Percentiles rank a stretch among this genome's conserved stretches.
phyloP scores from a whole-genome alignment of 768 basidiomycete species.

The Gymnopilus dilepis region DNA sequence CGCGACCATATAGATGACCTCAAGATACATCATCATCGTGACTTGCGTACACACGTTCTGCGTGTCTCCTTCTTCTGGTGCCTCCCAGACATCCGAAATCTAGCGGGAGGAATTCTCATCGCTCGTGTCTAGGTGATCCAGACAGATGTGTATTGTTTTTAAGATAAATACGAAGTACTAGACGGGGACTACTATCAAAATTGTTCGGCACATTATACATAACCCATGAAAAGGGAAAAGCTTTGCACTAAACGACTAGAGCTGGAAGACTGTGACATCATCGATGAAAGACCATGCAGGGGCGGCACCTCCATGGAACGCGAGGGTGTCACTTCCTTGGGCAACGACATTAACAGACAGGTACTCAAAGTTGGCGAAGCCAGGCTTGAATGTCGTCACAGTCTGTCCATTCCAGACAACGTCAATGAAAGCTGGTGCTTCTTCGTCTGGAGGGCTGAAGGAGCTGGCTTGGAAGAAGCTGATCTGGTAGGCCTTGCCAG shows the following conservation, averaged over 20 bases:
- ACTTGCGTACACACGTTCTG: too few species aligned
- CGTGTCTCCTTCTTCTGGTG: too few species aligned
- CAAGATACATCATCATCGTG: too few species aligned
- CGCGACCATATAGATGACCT: too few species aligned
- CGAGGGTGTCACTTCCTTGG: constrained; percentile 41
- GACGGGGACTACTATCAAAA: not conserved
- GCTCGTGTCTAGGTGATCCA: too few species aligned
- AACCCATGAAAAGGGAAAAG: not conserved
- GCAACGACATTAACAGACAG: constrained; percentile 41
- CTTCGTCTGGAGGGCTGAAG: constrained; percentile 39
- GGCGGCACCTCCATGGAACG: constrained; percentile 48
- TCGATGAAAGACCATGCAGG: constrained; percentile 58
- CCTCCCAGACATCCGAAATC: too few species aligned
- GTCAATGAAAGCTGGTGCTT: constrained; percentile 42
- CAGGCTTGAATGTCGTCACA: constrained; percentile 39
- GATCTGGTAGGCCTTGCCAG: constrained; percentile 44
- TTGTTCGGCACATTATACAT: not conserved
- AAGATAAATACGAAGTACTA: constrained; percentile 1
- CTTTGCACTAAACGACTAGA: constrained; percentile 2
- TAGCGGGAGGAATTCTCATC: too few species aligned
- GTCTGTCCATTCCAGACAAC: constrained; percentile 48
- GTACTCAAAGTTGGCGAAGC: constrained; percentile 44
- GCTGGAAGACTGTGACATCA: constrained; percentile 40
- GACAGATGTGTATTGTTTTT: not conserved
- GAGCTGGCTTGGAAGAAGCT: constrained; percentile 48